Conservation (phyloP, 2,329 filamentous ascomycete species). For the Akanthomyces dipterigenus region DNA sequence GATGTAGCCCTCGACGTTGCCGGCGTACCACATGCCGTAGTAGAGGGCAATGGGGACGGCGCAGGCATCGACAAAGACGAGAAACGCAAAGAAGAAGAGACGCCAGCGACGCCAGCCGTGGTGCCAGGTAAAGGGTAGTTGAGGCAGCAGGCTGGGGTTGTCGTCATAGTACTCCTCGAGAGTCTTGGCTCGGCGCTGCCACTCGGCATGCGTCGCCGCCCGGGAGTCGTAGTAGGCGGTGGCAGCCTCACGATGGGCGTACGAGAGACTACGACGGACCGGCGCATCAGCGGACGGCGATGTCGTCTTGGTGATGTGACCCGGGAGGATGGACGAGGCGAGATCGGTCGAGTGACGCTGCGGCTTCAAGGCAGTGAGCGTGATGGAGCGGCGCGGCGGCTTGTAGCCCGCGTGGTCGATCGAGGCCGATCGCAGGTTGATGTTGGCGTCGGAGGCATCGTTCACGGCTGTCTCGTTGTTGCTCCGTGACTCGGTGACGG, state of each 20-base stretch:
- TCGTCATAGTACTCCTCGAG: conserved; percentile 34
- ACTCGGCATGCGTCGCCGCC: conserved; percentile 29
- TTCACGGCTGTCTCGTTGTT: neutral
- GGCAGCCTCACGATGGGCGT: conserved; percentile 26
- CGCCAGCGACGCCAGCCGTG: conserved; percentile 34
- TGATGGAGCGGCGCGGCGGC: conserved; percentile 9
- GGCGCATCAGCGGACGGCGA: conserved; percentile 10
- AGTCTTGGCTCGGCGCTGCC: conserved; percentile 27
- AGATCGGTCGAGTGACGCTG: conserved; percentile 4
- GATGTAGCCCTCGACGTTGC: conserved; percentile 31
- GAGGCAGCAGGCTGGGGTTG: conserved; percentile 31
- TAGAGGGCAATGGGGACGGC: conserved; percentile 44
- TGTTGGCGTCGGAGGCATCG: neutral
- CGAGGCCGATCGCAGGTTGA: neutral
- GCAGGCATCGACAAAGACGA: conserved; percentile 39
- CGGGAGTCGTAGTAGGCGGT: conserved; percentile 34
- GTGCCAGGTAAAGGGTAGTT: conserved; percentile 35
- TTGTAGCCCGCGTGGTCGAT: neutral
- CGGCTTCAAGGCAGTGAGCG: neutral
- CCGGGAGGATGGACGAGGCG: neutral
- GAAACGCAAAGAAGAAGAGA: conserved; percentile 40
- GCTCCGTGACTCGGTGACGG: neutral
- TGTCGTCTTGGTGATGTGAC: neutral
- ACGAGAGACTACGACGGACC: conserved; percentile 29
- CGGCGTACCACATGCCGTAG: conserved; percentile 41